These are phyloP conservation scores for Crithidia sp. DNA, from an alignment of 208 protist species.

Conservation along the genomic window DNA sequence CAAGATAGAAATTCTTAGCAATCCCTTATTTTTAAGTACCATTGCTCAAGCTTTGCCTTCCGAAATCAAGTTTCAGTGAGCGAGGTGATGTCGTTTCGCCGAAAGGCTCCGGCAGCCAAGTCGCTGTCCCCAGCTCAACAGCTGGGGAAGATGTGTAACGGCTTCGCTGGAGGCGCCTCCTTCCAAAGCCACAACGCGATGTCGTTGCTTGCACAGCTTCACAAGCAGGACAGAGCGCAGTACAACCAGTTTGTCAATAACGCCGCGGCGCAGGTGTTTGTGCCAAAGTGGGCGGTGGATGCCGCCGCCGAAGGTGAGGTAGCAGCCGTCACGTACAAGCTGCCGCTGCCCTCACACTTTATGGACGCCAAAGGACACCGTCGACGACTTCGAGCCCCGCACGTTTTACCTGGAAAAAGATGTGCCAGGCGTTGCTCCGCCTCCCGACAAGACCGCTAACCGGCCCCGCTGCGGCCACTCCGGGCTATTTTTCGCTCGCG, in stretches of 20 bases:
- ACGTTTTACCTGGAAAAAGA: conserved; percentile 68
- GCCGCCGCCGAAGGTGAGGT: conserved; percentile 25
- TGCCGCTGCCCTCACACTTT: conserved; percentile 79
- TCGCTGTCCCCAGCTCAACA: conserved; percentile 57
- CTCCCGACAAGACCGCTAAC: not conserved
- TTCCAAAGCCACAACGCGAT: conserved; percentile 89
- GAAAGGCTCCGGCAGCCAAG: conserved; percentile 52
- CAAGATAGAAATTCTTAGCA: no score
- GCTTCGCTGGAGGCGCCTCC: conserved; percentile 36
- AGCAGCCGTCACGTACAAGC: conserved; percentile 34
- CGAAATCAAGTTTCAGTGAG: no score
- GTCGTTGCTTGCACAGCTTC: conserved; percentile 60
- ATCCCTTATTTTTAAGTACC: no score
- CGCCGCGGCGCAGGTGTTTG: conserved; percentile 60
- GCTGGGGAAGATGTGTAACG: conserved; percentile 72
- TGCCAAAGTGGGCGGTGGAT: conserved; percentile 51
- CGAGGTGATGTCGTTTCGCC: conserved; percentile 66
- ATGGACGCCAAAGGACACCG: conserved; percentile 60
- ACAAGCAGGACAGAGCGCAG: conserved; percentile 42
- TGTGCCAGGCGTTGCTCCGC: not conserved
- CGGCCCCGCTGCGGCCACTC: conserved; percentile 74
- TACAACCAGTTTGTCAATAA: conserved; percentile 71
- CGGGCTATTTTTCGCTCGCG: conserved; percentile 83
- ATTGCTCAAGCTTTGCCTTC: no score
- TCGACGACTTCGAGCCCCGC: conserved; percentile 57